A percentile compares a stretch with the other conserved stretches of the same genome.
Evolutionary conservation across 148 eudicot genomes (phyloP).

Genomic region (Talinum fruticosum): DNA sequence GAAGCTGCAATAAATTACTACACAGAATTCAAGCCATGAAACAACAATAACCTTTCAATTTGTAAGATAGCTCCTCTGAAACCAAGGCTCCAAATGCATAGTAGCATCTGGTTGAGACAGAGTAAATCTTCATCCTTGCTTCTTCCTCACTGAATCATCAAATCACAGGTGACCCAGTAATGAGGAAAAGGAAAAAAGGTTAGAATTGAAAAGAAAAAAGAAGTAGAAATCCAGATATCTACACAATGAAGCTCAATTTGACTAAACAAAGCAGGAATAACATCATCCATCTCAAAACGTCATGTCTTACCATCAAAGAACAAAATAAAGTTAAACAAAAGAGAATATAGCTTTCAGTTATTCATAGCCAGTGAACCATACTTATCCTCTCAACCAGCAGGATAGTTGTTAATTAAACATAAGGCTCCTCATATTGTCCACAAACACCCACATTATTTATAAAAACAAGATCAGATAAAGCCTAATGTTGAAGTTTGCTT

Average conservation of each 20-base stretch:
- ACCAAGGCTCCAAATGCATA: constrained; percentile 63
- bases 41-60: constrained; percentile 51
- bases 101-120: constrained; percentile 67
- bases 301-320: not conserved
- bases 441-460: not conserved
- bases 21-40: not conserved
- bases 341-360: not conserved
- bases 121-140: constrained; percentile 71
- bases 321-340: not conserved
- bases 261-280: constrained; percentile 5
- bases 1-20: not conserved
- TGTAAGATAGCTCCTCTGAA: constrained; percentile 40
- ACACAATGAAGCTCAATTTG: not conserved
- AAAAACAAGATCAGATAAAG: not conserved
- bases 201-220: not conserved
- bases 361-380: not conserved
- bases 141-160: constrained; percentile 48
- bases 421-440: not conserved
- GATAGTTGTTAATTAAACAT: too few relatives aligned
- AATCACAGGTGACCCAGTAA: not conserved
- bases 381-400: not conserved
- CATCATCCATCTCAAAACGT: not conserved
- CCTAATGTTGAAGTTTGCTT: not conserved
- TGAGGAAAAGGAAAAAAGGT: not conserved
- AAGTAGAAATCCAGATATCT: not conserved